phyloP scores from a whole-genome alignment of 495 filamentous ascomycete genomes.

The Trichocladium uniseriatum region DNA sequence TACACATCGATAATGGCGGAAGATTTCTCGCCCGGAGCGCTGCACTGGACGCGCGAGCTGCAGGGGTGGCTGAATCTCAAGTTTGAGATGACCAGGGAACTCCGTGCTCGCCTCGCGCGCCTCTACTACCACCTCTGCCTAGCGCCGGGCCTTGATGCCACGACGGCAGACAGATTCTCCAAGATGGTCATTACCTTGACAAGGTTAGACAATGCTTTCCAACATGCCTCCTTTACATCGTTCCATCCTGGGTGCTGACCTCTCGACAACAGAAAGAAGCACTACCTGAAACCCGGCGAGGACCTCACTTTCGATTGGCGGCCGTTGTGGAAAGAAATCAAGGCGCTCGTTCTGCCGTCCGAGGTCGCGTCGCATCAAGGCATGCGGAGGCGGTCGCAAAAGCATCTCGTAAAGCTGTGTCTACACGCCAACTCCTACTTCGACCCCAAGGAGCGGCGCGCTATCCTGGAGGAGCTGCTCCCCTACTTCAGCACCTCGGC shows the following conservation, averaged over 20 bases:
- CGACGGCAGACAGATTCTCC: conserved; percentile 78
- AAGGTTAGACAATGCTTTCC: conserved; percentile 52
- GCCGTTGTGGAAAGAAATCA: conserved; percentile 84
- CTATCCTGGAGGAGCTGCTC: conserved; percentile 86
- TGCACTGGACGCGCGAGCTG: conserved; percentile 96
- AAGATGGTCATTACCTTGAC: conserved; percentile 94
- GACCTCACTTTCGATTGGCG: conserved; percentile 90
- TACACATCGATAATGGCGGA: conserved; percentile 85
- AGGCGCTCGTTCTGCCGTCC: conserved; percentile 73
- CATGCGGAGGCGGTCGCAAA: conserved; percentile 35
- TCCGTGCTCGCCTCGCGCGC: conserved; percentile 73
- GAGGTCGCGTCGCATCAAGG: conserved; percentile 53
- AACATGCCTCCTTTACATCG: not conserved
- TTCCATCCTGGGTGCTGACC: not conserved
- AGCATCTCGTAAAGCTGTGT: conserved; percentile 70
- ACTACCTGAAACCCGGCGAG: conserved; percentile 81
- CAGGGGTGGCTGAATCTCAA: conserved; percentile 92
- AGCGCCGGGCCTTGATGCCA: conserved; percentile 77
- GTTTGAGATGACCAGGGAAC: conserved; percentile 81
- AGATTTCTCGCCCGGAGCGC: conserved; percentile 85
- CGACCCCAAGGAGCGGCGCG: conserved; percentile 73
- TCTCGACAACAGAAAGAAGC: conserved; percentile 65
- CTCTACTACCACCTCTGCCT: conserved; percentile 92
- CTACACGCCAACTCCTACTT: conserved; percentile 87
- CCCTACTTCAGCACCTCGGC: conserved; percentile 95